Percentiles rank a stretch among this genome's conserved stretches.
Evolutionary conservation across 805 yeast genomes (phyloP).

Genomic region (Cyberlindnera maritima): DNA sequence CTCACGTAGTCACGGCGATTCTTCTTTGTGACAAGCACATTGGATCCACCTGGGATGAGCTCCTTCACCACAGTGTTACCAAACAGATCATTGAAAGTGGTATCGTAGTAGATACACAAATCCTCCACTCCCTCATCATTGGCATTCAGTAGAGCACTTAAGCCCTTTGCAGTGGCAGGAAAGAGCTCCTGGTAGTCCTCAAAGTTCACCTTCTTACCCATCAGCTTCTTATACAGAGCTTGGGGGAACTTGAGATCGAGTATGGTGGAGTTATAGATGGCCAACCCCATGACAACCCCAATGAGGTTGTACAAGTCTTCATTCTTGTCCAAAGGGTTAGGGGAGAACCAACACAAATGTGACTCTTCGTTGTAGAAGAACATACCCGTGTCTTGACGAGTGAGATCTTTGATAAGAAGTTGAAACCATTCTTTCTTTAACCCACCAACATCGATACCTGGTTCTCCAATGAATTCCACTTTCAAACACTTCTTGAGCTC

Average conservation of each 20-base stretch:
- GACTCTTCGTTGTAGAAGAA: slow-evolving; percentile 69
- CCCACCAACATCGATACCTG: slow-evolving; percentile 96
- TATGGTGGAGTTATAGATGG: slow-evolving; percentile 86
- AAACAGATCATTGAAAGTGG: slow-evolving; percentile 46
- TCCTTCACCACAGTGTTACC: slow-evolving; percentile 44
- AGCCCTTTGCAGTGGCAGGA: slow-evolving; percentile 61
- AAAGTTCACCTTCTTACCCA: slow-evolving; percentile 51
- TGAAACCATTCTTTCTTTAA: slow-evolving; percentile 92
- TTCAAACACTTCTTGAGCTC: slow-evolving; percentile 73
- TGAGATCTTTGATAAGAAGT: slow-evolving; percentile 64
- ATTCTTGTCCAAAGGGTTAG: slow-evolving; percentile 39
- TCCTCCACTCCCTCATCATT: slow-evolving; percentile 42
- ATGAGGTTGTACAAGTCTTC: slow-evolving; percentile 66
- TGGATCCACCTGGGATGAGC: slow-evolving; percentile 57
- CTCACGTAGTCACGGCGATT: slow-evolving; percentile 63
- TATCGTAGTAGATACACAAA: slow-evolving; percentile 61
- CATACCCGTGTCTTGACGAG: slow-evolving; percentile 66
- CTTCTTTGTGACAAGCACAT: slow-evolving; percentile 49
- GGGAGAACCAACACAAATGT: slow-evolving; percentile 71
- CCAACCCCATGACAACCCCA: slow-evolving; percentile 86
- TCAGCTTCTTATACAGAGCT: slow-evolving; percentile 71
- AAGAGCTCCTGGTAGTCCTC: slow-evolving; percentile 66
- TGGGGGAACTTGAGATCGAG: slow-evolving; percentile 76
- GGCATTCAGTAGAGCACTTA: slow-evolving; percentile 45
- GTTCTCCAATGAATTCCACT: slow-evolving; percentile 82